phyloP scores from a whole-genome alignment of 1,284 basidiomycete species.

The Chondrostereum purpureum region DNA sequence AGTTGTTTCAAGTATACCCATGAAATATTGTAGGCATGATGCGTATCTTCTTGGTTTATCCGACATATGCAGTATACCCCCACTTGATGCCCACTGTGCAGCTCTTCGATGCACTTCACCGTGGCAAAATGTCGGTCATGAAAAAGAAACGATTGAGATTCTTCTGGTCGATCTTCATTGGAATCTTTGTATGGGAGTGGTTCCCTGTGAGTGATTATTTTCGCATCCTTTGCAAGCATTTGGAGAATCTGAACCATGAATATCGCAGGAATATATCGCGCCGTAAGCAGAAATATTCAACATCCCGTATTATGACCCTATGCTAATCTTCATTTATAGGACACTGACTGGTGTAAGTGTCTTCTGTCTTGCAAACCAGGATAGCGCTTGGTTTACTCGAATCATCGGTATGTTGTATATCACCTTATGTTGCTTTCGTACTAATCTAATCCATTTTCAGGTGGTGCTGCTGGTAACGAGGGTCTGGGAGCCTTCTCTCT shows the following conservation, averaged over 20 bases:
- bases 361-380: slow-evolving; percentile 48
- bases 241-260: too few relatives aligned
- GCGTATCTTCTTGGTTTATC: slow-evolving; percentile 33
- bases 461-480: slow-evolving; percentile 32
- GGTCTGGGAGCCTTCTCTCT: slow-evolving; percentile 27
- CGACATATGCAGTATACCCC: slow-evolving; percentile 36
- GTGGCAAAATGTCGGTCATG: slow-evolving; percentile 37
- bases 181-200: slow-evolving; percentile 46
- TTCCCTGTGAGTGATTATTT: slow-evolving; percentile 41
- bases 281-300: too few relatives aligned
- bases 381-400: slow-evolving; percentile 52
- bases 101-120: slow-evolving; percentile 33
- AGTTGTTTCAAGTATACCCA: too few relatives aligned
- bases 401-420: slow-evolving; percentile 33
- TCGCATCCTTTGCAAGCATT: too few relatives aligned
- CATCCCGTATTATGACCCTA: slow-evolving; percentile 2
- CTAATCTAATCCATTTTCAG: neutral
- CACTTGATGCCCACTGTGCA: slow-evolving; percentile 40
- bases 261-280: slow-evolving; percentile 12
- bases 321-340: slow-evolving; percentile 7
- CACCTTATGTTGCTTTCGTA: slow-evolving; percentile 2
- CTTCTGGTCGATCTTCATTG: slow-evolving; percentile 50
- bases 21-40: slow-evolving; percentile 4
- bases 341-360: slow-evolving; percentile 51
- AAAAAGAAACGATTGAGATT: slow-evolving; percentile 49